phyloP scores from a whole-genome alignment of 352 stramenopile species.

The Globisporangium solare region DNA sequence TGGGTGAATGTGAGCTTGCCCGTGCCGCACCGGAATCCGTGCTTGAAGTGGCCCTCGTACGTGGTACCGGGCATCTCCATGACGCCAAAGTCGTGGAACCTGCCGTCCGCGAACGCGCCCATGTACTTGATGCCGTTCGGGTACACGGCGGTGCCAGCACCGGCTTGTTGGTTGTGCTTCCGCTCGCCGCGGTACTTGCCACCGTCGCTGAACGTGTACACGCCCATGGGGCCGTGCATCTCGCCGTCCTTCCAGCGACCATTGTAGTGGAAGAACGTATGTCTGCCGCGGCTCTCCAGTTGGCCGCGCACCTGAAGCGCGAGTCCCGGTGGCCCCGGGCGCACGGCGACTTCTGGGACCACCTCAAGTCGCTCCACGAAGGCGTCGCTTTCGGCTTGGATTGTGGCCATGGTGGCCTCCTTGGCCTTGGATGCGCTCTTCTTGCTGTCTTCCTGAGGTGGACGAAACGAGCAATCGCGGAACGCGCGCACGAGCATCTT shows the following conservation, averaged over 20 bases:
- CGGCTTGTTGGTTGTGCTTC: conserved; percentile 30
- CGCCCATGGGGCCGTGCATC: conserved; percentile 58
- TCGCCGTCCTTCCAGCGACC: conserved; percentile 63
- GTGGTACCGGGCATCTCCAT: conserved; percentile 33
- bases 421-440: conserved; percentile 11
- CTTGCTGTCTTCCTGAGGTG: conserved; percentile 16
- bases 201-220: conserved; percentile 68
- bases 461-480: conserved; percentile 60
- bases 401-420: conserved; percentile 12
- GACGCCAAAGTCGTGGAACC: conserved; percentile 62
- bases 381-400: conserved; percentile 35
- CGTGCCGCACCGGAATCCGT: conserved; percentile 34
- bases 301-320: conserved; percentile 51
- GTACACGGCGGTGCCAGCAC: conserved; percentile 51
- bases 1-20: conserved; percentile 41
- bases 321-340: conserved; percentile 44
- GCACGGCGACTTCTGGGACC: conserved; percentile 32
- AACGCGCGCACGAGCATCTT: conserved; percentile 56
- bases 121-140: conserved; percentile 70
- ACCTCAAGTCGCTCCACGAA: conserved; percentile 41
- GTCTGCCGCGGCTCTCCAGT: conserved; percentile 63
- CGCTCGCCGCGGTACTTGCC: conserved; percentile 67
- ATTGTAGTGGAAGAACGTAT: conserved; percentile 62
- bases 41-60: conserved; percentile 60
- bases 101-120: conserved; percentile 42